phyloP scores from a whole-genome alignment of 495 filamentous ascomycete genomes.

The Parathielavia hyrcaniae region DNA sequence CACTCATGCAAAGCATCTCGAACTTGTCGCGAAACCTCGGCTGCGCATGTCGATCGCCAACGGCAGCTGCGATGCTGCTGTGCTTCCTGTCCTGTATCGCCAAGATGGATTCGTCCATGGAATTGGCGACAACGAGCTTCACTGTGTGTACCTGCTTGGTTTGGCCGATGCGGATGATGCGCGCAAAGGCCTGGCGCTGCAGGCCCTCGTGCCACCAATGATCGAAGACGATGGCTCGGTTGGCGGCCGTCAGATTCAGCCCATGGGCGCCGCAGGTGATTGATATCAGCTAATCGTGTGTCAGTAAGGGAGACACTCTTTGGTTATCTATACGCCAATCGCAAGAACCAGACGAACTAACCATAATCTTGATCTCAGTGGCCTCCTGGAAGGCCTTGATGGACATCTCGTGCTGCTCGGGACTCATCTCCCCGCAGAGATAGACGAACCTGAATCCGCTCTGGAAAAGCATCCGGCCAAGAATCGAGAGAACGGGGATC shows the following conservation, averaged over 20 bases:
- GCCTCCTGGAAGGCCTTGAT: conserved; percentile 23
- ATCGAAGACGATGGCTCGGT: conserved; percentile 42
- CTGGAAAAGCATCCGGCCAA: conserved; percentile 30
- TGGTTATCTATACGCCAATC: too few relatives aligned
- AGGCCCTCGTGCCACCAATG: conserved; percentile 38
- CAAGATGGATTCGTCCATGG: conserved; percentile 49
- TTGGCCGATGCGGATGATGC: conserved; percentile 60
- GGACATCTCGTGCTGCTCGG: conserved; percentile 13
- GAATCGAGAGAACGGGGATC: conserved; percentile 28
- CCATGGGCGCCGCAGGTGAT: conserved; percentile 33
- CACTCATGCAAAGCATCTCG: not conserved
- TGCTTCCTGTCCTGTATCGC: conserved; percentile 23
- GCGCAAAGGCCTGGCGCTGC: conserved; percentile 53
- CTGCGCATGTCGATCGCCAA: not conserved
- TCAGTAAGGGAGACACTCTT: not conserved
- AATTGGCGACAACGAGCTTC: conserved; percentile 44
- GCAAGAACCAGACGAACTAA: conserved; percentile 12
- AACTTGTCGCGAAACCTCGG: not conserved
- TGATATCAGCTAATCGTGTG: conserved; percentile 25
- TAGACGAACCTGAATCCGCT: conserved; percentile 24
- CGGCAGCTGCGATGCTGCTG: not conserved
- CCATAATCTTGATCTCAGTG: conserved; percentile 28
- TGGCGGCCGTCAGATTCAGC: conserved; percentile 33
- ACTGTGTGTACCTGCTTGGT: conserved; percentile 47
- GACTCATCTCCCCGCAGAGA: conserved; percentile 22